Conservation (phyloP, 495 filamentous ascomycete genomes). For the Neurospora sp. region DNA sequence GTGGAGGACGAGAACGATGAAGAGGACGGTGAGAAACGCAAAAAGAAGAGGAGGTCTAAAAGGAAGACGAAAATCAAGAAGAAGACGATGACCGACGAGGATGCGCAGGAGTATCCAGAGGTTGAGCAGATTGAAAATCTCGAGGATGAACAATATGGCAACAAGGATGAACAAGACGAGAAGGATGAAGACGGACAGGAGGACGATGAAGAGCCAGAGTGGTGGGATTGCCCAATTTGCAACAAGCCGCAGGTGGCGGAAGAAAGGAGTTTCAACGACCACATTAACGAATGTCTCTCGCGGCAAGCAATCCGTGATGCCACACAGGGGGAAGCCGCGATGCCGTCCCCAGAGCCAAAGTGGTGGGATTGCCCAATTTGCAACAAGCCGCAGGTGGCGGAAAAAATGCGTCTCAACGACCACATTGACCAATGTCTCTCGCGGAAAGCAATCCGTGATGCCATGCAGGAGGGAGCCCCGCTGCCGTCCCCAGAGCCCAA, state of each 20-base stretch:
- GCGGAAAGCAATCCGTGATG: conserved; percentile 72
- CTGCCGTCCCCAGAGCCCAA: background rate
- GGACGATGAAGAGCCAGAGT: conserved; percentile 17
- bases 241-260: conserved; percentile 58
- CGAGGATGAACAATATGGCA: background rate
- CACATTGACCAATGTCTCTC: conserved; percentile 94
- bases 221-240: conserved; percentile 88
- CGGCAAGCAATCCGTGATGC: conserved; percentile 74
- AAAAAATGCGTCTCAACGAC: conserved; percentile 75
- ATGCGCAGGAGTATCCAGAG: background rate
- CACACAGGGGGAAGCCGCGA: conserved; percentile 24
- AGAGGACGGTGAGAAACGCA: background rate
- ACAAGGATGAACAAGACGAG: background rate
- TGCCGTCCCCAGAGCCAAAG: conserved; percentile 10
- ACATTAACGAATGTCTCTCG: conserved; percentile 90
- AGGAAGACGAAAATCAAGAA: background rate
- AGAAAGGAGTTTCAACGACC: conserved; percentile 76
- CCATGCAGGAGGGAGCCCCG: conserved; percentile 29
- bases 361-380: conserved; percentile 89
- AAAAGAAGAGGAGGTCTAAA: background rate
- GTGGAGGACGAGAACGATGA: background rate
- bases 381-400: conserved; percentile 54
- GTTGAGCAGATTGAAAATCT: background rate
- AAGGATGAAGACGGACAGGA: background rate
- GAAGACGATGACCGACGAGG: background rate